phyloP scores from a whole-genome alignment of 495 filamentous ascomycete species.

The Hypoxylon lenormandii region DNA sequence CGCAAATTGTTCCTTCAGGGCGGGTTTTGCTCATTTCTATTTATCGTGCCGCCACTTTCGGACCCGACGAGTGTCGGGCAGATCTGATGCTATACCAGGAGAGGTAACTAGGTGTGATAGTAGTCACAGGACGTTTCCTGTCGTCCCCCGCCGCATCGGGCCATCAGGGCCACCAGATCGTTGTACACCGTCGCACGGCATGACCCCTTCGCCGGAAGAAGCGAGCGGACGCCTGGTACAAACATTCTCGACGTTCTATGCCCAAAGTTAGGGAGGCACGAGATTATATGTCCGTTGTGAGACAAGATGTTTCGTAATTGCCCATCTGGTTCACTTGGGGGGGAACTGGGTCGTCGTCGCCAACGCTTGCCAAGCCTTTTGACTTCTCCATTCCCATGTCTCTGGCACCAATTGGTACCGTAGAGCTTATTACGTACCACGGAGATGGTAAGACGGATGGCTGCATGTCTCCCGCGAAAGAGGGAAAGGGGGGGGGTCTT shows the following conservation, averaged over 20 bases:
- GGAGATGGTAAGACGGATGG: constrained; percentile 43
- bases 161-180: constrained; percentile 46
- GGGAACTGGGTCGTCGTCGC: constrained; percentile 24
- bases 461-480: constrained; percentile 28
- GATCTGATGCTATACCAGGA: constrained; percentile 28
- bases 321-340: constrained; percentile 15
- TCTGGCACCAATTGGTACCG: constrained; percentile 14
- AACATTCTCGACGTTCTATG: constrained; percentile 44
- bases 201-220: constrained; percentile 50
- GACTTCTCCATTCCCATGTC: constrained; percentile 26
- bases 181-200: constrained; percentile 38
- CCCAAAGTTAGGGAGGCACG: constrained; percentile 23
- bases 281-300: constrained; percentile 47
- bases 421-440: constrained; percentile 32
- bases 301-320: constrained; percentile 44
- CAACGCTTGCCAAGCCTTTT: constrained; percentile 11
- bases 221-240: constrained; percentile 42
- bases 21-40: constrained; percentile 46
- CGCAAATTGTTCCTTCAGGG: constrained; percentile 30
- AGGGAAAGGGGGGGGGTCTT: constrained; percentile 22
- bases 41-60: constrained; percentile 43
- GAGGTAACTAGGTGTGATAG: constrained; percentile 20
- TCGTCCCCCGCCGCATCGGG: constrained; percentile 44
- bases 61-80: constrained; percentile 31
- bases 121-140: constrained; percentile 42